These are phyloP conservation scores for Taxawa tesnikishii DNA, from an alignment of 2,329 filamentous ascomycete genomes.

Conservation along the genomic window DNA sequence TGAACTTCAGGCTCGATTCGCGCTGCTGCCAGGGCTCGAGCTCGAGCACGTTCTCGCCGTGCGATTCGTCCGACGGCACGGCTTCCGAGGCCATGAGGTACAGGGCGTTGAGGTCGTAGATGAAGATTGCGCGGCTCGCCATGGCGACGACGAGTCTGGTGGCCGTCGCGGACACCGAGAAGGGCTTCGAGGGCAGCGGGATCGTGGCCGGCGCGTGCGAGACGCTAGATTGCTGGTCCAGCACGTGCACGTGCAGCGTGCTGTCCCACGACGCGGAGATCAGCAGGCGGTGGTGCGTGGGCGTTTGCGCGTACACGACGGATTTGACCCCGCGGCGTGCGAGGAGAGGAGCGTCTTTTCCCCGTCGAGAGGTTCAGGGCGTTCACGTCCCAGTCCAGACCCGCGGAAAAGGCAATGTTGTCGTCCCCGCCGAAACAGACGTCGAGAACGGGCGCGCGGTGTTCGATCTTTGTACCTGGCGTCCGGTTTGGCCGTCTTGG, in stretches of 20 bases:
- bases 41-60: conserved; percentile 29
- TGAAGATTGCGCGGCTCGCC: conserved; percentile 84
- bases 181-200: conserved; percentile 71
- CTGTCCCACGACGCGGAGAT: conserved; percentile 90
- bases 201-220: conserved; percentile 49
- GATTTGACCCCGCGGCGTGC: conserved; percentile 72
- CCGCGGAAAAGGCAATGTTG: conserved; percentile 72
- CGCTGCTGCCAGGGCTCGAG: conserved; percentile 82
- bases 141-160: conserved; percentile 92
- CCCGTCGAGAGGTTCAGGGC: conserved; percentile 59
- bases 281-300: conserved; percentile 64
- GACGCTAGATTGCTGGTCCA: conserved; percentile 29
- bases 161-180: conserved; percentile 65
- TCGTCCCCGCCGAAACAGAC: conserved; percentile 80
- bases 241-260: conserved; percentile 73
- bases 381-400: conserved; percentile 73
- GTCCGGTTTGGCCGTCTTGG: conserved; percentile 37
- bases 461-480: conserved; percentile 63
- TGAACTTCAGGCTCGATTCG: conserved; percentile 90
- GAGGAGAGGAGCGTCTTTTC: conserved; percentile 64
- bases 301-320: conserved; percentile 69
- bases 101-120: conserved; percentile 75
- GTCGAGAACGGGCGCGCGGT: conserved; percentile 77
- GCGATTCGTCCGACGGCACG: conserved; percentile 8
- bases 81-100: conserved; percentile 41